Conservation (phyloP, 2,329 filamentous ascomycete species). For the Aspergillus fijiensis region DNA sequence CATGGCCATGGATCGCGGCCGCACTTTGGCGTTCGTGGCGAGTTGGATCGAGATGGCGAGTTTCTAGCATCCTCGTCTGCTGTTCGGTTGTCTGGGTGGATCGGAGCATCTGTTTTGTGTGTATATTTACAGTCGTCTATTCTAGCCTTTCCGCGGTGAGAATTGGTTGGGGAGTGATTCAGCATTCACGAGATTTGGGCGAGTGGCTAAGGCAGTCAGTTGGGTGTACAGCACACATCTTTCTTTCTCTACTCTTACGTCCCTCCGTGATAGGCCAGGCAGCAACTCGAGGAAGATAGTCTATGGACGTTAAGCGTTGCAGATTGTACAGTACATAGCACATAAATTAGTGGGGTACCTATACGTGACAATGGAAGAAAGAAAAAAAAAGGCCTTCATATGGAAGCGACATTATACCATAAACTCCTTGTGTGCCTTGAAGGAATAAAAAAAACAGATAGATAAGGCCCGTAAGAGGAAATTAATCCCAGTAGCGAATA, state of each 20-base stretch:
- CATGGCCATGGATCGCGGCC: constrained; percentile 67
- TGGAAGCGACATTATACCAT: background rate
- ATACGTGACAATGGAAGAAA: background rate
- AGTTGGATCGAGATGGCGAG: constrained; percentile 82
- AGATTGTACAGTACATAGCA: background rate
- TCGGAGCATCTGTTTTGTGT: no score
- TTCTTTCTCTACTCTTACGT: no score
- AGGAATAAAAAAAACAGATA: background rate
- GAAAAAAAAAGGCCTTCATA: background rate
- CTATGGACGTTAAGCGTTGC: background rate
- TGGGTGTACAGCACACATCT: no score
- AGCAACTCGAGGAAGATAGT: no score
- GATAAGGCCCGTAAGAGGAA: background rate
- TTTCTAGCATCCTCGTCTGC: constrained; percentile 43
- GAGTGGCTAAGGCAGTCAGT: no score
- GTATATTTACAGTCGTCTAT: no score
- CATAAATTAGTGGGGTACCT: background rate
- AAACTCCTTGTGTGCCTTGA: background rate
- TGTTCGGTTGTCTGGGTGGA: background rate
- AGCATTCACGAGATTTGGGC: no score
- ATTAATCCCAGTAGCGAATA: constrained; percentile 89
- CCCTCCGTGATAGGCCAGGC: no score
- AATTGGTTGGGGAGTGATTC: no score
- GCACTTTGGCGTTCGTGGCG: constrained; percentile 75
- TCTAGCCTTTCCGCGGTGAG: no score